Conservation (phyloP, 2,329 filamentous ascomycete genomes). For the Diaporthe helianthi region DNA sequence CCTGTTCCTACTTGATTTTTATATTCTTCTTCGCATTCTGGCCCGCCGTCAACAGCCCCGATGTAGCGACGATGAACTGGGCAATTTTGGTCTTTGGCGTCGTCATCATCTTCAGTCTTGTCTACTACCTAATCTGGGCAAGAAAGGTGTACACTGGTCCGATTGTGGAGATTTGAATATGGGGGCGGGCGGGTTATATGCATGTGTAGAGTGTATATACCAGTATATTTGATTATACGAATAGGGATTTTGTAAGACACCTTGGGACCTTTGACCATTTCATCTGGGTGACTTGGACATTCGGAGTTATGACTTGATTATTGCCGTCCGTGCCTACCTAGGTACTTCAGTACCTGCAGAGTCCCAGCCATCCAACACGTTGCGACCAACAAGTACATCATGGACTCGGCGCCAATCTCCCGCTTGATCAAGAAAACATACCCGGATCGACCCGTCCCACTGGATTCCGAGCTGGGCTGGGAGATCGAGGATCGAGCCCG, state of each 20-base stretch:
- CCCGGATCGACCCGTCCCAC: slow-evolving; percentile 43
- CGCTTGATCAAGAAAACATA: slow-evolving; percentile 51
- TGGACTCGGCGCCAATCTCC: slow-evolving; percentile 49
- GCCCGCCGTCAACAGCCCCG: not conserved
- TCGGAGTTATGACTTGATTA: too few relatives aligned
- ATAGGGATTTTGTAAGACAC: too few relatives aligned
- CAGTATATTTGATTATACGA: too few relatives aligned
- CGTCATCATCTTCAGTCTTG: not conserved
- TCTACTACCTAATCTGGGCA: not conserved
- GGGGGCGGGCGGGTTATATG: too few relatives aligned
- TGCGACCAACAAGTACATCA: slow-evolving; percentile 47
- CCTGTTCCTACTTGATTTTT: not conserved
- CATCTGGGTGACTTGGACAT: too few relatives aligned
- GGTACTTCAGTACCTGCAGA: too few relatives aligned
- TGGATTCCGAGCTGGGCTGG: not conserved
- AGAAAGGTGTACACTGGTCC: not conserved
- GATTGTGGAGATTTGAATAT: not conserved
- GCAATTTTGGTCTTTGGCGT: not conserved
- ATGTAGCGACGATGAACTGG: not conserved
- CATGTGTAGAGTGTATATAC: not conserved
- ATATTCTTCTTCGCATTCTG: not conserved
- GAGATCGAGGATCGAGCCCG: not conserved
- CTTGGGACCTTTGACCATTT: too few relatives aligned
- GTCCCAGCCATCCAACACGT: slow-evolving; percentile 51
- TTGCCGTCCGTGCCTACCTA: too few relatives aligned